Conservation (phyloP, 495 filamentous ascomycete species). For the Aspergillus steynii region DNA sequence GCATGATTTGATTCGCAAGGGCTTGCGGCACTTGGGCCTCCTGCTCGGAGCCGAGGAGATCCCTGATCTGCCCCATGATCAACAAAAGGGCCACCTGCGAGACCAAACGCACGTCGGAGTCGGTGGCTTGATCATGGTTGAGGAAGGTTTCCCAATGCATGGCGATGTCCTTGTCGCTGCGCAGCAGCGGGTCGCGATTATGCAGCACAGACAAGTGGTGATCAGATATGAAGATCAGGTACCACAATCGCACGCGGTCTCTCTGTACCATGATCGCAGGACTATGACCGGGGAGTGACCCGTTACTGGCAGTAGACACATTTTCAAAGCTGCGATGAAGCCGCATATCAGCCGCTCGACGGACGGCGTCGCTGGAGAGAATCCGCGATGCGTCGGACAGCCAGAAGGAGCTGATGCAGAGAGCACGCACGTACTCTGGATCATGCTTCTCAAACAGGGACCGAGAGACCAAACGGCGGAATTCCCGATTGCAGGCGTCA, state of each 20-base stretch:
- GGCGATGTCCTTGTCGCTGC: conserved; percentile 37
- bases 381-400: conserved; percentile 44
- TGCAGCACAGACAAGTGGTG: conserved; percentile 48
- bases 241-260: conserved; percentile 42
- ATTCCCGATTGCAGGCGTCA: conserved; percentile 43
- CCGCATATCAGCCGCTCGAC: conserved; percentile 44
- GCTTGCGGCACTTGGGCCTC: conserved; percentile 33
- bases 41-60: conserved; percentile 37
- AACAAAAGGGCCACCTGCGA: conserved; percentile 40
- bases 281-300: not conserved
- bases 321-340: conserved; percentile 35
- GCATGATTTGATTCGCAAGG: conserved; percentile 31
- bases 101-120: conserved; percentile 37
- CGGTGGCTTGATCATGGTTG: conserved; percentile 29
- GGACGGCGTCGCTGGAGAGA: conserved; percentile 42
- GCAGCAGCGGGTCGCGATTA: conserved; percentile 42
- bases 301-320: conserved; percentile 4
- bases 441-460: conserved; percentile 43
- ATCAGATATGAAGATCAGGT: conserved; percentile 46
- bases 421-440: conserved; percentile 41
- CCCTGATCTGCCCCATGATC: conserved; percentile 40
- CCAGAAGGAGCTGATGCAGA: conserved; percentile 48
- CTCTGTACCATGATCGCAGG: conserved; percentile 7
- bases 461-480: conserved; percentile 36
- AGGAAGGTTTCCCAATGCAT: conserved; percentile 36